A percentile compares a stretch with the other conserved stretches of the same genome.
These are phyloP conservation scores for Mrakia frigida DNA, from an alignment of 768 basidiomycete genomes.

Conservation along the genomic window DNA sequence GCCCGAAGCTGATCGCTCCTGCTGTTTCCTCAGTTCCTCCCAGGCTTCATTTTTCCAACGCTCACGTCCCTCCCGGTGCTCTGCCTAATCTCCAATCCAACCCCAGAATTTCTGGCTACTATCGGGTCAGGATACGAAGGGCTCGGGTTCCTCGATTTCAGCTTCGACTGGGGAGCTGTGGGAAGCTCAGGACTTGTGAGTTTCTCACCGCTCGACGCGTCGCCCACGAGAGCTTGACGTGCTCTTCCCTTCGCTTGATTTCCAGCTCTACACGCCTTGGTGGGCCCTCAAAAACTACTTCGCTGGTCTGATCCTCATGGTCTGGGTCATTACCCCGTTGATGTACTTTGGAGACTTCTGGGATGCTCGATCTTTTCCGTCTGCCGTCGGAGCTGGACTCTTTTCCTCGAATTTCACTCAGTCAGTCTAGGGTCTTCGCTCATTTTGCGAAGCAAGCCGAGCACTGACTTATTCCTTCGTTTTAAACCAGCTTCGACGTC, in stretches of 20 bases:
- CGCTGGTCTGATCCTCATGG: slow-evolving; percentile 41
- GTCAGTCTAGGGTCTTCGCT: slow-evolving; percentile 26
- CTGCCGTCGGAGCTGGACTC: slow-evolving; percentile 40
- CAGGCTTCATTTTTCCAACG: slow-evolving; percentile 43
- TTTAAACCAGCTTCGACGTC: slow-evolving; percentile 42
- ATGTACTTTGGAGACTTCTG: slow-evolving; percentile 37
- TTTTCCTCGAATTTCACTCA: slow-evolving; percentile 42
- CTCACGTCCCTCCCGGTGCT: slow-evolving; percentile 43
- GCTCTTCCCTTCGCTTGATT: no score
- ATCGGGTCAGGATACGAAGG: slow-evolving; percentile 44
- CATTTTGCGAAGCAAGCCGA: not conserved
- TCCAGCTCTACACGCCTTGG: slow-evolving; percentile 43
- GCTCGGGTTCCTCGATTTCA: slow-evolving; percentile 40
- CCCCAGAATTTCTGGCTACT: slow-evolving; percentile 38
- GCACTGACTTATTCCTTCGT: no score
- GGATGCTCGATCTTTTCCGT: slow-evolving; percentile 42
- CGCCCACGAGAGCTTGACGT: no score
- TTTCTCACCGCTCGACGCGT: no score
- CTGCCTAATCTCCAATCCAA: slow-evolving; percentile 40
- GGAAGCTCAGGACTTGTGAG: slow-evolving; percentile 39
- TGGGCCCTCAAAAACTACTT: slow-evolving; percentile 45
- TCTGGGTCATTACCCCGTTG: slow-evolving; percentile 43
- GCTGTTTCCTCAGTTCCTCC: slow-evolving; percentile 42
- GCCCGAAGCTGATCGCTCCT: not conserved
- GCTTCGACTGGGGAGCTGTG: slow-evolving; percentile 44